phyloP scores from a whole-genome alignment of 225 moss, liverwort and hornwort genomes.

The Asterella californica region DNA sequence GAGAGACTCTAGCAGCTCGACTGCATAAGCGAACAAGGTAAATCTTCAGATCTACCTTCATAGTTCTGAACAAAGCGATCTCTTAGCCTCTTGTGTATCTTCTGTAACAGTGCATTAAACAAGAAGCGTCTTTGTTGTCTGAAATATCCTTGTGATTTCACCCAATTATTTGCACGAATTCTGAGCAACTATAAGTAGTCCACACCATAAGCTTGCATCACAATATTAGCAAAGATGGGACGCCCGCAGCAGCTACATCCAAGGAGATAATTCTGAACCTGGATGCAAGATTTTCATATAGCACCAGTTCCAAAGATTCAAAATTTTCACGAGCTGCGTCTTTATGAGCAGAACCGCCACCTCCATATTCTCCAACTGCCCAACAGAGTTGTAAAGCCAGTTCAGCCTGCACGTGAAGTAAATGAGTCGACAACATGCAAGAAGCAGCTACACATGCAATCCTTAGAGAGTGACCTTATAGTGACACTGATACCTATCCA shows the following conservation, averaged over 20 bases:
- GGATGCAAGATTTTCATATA: constrained; percentile 97
- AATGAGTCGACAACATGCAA: neutral
- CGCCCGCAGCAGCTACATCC: neutral
- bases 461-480: neutral
- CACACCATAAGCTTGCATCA: neutral
- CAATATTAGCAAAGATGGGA: neutral
- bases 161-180: neutral
- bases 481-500: neutral
- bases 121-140: neutral
- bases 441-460: neutral
- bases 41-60: neutral
- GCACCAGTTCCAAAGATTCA: constrained; percentile 87
- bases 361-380: constrained; percentile 97
- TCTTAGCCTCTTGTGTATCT: neutral
- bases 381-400: constrained; percentile 91
- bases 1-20: constrained; percentile 36
- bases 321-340: constrained; percentile 89
- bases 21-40: constrained; percentile 14
- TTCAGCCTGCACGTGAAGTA: constrained; percentile 53
- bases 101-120: neutral
- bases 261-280: constrained; percentile 41
- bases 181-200: neutral
- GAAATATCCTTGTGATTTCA: neutral
- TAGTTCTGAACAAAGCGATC: neutral
- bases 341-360: constrained; percentile 73